phyloP scores from a whole-genome alignment of 352 stramenopile species.

The Phytophthora sojae region DNA sequence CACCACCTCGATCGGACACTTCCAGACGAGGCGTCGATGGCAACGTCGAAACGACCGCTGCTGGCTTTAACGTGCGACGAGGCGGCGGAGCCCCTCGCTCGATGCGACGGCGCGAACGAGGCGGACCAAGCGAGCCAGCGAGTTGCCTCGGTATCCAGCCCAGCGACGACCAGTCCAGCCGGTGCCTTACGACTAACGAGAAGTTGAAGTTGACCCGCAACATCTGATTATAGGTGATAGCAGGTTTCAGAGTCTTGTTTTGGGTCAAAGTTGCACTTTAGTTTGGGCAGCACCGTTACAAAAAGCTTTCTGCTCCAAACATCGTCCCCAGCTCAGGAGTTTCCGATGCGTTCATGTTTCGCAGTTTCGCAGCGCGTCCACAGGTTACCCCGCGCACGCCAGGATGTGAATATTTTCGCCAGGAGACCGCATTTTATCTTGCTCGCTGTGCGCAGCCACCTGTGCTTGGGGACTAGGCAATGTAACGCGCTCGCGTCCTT shows the following conservation, averaged over 20 bases:
- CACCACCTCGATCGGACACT: background rate
- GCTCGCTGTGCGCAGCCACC: constrained; percentile 19
- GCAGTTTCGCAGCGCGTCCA: background rate
- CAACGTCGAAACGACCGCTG: constrained; percentile 26
- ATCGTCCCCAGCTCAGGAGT: background rate
- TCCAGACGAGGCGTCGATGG: constrained; percentile 28
- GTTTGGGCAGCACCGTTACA: background rate
- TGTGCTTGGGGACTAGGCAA: background rate
- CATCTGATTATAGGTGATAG: constrained; percentile 15
- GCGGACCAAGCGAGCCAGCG: constrained; percentile 7
- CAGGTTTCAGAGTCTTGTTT: constrained; percentile 6
- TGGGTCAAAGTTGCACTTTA: constrained; percentile 13
- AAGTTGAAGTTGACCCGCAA: constrained; percentile 33
- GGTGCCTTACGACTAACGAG: constrained; percentile 26
- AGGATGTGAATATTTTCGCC: constrained; percentile 26
- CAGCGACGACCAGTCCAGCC: constrained; percentile 2
- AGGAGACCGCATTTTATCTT: constrained; percentile 22
- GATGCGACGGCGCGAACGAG: constrained; percentile 21
- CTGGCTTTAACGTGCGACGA: constrained; percentile 26
- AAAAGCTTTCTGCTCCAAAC: background rate
- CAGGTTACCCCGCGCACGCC: constrained; percentile 3
- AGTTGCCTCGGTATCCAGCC: too few species aligned
- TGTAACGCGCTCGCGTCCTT: background rate
- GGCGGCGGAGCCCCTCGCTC: constrained; percentile 5
- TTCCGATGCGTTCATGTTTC: background rate